phyloP scores from a whole-genome alignment of 306 rosid genomes.

The Vigna trinervia region DNA sequence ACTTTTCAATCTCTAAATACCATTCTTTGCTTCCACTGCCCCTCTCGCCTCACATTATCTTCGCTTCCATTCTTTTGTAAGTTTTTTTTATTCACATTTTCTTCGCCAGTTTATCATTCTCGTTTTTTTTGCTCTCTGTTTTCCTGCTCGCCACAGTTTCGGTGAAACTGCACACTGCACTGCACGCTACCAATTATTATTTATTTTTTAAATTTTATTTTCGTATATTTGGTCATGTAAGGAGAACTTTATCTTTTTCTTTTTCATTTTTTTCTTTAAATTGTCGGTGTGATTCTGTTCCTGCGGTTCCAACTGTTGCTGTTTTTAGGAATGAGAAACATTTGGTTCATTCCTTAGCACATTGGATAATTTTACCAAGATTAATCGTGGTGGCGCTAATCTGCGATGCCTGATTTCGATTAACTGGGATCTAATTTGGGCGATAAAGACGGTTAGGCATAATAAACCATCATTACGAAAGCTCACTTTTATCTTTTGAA shows the following conservation, averaged over 20 bases:
- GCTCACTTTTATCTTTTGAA: constrained; percentile 25
- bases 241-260: neutral
- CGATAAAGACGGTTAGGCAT: constrained; percentile 25
- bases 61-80: constrained; percentile 44
- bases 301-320: constrained; percentile 12
- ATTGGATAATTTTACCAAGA: neutral
- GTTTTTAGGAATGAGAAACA: constrained; percentile 3
- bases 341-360: constrained; percentile 1
- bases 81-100: constrained; percentile 39
- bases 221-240: neutral
- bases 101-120: neutral
- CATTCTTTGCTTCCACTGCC: constrained; percentile 33
- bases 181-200: neutral
- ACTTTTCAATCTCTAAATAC: neutral
- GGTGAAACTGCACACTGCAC: neutral
- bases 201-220: neutral
- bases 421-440: constrained; percentile 53
- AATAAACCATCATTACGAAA: constrained; percentile 39
- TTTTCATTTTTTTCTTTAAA: constrained; percentile 31
- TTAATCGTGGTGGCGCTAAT: constrained; percentile 1
- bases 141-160: neutral
- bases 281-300: constrained; percentile 59
- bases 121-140: neutral
- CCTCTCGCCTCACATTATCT: neutral
- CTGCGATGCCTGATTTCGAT: constrained; percentile 27